A percentile compares a stretch with the other conserved stretches of the same genome.
These are phyloP conservation scores for Phytopythium helicoides DNA, from an alignment of 352 stramenopile genomes.

Conservation along the genomic window DNA sequence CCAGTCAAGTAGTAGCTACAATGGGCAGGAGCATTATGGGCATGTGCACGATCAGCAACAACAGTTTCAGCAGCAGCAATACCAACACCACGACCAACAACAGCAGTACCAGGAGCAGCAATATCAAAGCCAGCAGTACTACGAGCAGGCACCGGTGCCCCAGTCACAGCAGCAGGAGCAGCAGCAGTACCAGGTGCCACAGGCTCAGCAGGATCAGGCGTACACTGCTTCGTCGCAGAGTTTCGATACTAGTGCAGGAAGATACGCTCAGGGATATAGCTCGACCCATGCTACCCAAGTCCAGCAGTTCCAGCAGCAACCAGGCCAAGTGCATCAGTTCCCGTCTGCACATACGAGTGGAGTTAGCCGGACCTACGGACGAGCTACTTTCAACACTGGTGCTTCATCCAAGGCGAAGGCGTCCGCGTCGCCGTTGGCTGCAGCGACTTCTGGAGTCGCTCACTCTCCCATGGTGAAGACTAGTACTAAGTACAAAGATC, in stretches of 20 bases:
- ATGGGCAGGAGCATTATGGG: conserved; percentile 6
- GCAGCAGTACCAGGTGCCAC: conserved; percentile 4
- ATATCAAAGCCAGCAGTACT: conserved; percentile 9
- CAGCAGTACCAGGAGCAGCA: no score
- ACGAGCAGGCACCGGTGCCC: conserved; percentile 7
- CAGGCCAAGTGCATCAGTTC: conserved; percentile 7
- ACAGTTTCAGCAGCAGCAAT: conserved; percentile 14
- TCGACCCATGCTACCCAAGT: neutral
- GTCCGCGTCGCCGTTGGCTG: neutral
- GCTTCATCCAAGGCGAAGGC: neutral
- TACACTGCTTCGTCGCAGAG: no score
- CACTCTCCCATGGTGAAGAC: conserved; percentile 24
- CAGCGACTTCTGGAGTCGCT: neutral
- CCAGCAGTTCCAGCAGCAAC: conserved; percentile 11
- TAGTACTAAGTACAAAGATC: conserved; percentile 86
- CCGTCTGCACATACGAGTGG: neutral
- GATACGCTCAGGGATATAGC: conserved; percentile 3
- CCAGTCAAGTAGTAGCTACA: neutral
- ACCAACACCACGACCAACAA: no score
- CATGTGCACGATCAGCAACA: conserved; percentile 7
- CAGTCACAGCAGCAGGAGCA: conserved; percentile 1
- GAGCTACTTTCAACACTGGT: neutral
- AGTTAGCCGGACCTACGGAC: conserved; percentile 1
- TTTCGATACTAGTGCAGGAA: neutral
- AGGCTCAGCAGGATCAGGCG: conserved; percentile 4